Evolutionary conservation across 148 eudicot genomes (phyloP).

Genomic region (Linanthus parryae): DNA sequence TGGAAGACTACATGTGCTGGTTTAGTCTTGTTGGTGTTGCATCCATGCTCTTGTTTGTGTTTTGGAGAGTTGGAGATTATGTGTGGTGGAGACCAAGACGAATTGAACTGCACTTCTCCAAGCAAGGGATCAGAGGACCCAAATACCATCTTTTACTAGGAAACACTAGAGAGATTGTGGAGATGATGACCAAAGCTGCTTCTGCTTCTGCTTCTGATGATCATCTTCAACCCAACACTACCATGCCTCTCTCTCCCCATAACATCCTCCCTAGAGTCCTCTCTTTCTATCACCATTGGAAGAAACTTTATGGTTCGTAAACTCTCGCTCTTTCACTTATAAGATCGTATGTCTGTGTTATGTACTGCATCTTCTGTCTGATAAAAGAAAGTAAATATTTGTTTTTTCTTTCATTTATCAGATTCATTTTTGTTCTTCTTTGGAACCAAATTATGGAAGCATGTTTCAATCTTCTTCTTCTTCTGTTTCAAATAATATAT

Average conservation of each 20-base stretch:
- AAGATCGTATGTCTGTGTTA: no score
- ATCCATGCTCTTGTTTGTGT: slow-evolving; percentile 12
- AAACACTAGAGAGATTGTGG: slow-evolving; percentile 71
- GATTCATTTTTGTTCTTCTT: no score
- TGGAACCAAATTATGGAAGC: no score
- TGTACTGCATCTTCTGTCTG: no score
- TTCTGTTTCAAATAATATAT: no score
- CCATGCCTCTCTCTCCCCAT: slow-evolving; percentile 72
- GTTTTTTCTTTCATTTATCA: no score
- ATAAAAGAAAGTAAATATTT: no score
- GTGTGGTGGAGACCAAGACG: slow-evolving; percentile 78
- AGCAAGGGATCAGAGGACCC: slow-evolving; percentile 85
- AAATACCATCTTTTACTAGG: slow-evolving; percentile 63
- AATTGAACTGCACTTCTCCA: slow-evolving; percentile 46
- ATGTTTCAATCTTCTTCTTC: no score
- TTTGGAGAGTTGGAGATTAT: slow-evolving; percentile 34
- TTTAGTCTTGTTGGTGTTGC: slow-evolving; percentile 9
- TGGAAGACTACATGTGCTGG: slow-evolving; percentile 1
- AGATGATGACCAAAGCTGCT: slow-evolving; percentile 65
- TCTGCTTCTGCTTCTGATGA: no score
- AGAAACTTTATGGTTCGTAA: slow-evolving; percentile 73
- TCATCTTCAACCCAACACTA: no score
- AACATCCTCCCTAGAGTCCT: slow-evolving; percentile 88
- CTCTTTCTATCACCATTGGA: slow-evolving; percentile 93
- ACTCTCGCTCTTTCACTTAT: no score